Conservation (phyloP, 2,329 filamentous ascomycete genomes). For the Byssothecium circinans region DNA sequence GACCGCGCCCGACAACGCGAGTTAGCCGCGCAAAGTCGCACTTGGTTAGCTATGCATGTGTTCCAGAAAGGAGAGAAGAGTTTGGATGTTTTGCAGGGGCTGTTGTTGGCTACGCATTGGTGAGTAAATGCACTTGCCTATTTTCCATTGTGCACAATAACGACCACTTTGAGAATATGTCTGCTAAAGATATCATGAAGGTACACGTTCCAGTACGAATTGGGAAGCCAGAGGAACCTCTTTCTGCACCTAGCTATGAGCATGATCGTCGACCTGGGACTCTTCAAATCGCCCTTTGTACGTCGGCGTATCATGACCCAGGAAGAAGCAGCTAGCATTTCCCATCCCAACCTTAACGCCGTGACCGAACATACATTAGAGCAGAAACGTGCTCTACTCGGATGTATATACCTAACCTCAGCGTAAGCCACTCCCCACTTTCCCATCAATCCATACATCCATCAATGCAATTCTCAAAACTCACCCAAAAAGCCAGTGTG, state of each 20-base stretch:
- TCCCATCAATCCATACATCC: neutral
- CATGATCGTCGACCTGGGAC: slow-evolving; percentile 13
- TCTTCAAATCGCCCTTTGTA: slow-evolving; percentile 13
- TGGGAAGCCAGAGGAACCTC: slow-evolving; percentile 6
- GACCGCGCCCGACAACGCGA: slow-evolving; percentile 13
- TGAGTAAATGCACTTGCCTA: neutral
- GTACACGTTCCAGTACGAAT: slow-evolving; percentile 14
- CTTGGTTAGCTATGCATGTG: slow-evolving; percentile 7
- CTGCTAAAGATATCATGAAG: slow-evolving; percentile 1
- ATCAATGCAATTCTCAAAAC: neutral
- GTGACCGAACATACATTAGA: slow-evolving; percentile 12
- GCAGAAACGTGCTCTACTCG: slow-evolving; percentile 12
- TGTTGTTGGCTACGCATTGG: slow-evolving; percentile 14
- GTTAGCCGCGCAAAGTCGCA: slow-evolving; percentile 4
- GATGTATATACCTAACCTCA: slow-evolving; percentile 15
- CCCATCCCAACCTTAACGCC: slow-evolving; percentile 2
- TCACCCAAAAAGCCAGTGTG: slow-evolving; percentile 2
- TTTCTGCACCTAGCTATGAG: slow-evolving; percentile 17
- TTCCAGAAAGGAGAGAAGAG: slow-evolving; percentile 9
- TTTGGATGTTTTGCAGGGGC: slow-evolving; percentile 14
- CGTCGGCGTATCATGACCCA: slow-evolving; percentile 9
- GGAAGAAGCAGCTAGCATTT: slow-evolving; percentile 4
- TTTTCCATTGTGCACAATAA: neutral
- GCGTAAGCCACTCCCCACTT: slow-evolving; percentile 4
- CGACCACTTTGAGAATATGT: neutral